Conservation (phyloP, 2,329 filamentous ascomycete genomes). For the Chrysoporthe deuterocubensis region DNA sequence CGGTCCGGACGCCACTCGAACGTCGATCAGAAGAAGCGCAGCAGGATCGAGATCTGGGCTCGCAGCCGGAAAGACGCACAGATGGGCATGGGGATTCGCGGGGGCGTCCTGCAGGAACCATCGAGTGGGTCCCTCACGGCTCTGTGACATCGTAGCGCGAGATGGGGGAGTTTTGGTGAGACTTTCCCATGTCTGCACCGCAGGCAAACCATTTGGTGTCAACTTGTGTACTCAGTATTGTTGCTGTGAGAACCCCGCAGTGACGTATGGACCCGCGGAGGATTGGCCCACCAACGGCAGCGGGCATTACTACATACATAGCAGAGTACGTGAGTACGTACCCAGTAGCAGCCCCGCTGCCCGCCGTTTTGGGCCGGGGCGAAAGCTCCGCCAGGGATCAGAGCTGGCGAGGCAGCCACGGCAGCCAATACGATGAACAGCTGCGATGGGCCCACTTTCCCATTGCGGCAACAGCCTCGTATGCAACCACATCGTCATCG, state of each 20-base stretch:
- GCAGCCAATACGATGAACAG: neutral
- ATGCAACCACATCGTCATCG: constrained; percentile 4
- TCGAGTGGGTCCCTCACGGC: neutral
- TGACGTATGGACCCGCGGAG: too few relatives aligned
- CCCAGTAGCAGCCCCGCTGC: neutral
- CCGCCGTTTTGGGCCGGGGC: neutral
- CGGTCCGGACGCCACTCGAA: constrained; percentile 3
- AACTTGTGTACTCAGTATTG: neutral
- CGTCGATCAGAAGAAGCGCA: neutral
- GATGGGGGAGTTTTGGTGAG: neutral
- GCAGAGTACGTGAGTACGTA: too few relatives aligned
- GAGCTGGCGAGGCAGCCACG: neutral
- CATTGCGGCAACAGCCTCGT: neutral
- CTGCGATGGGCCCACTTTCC: neutral
- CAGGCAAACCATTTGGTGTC: neutral
- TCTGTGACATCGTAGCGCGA: neutral
- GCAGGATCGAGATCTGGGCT: constrained; percentile 9
- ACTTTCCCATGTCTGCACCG: neutral
- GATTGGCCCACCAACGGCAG: too few relatives aligned
- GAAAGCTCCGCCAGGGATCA: constrained; percentile 13
- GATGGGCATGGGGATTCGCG: constrained; percentile 1
- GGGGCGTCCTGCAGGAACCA: constrained; percentile 4
- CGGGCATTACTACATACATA: too few relatives aligned
- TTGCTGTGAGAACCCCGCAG: too few relatives aligned
- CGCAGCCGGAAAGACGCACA: neutral